Percentiles rank a stretch among this genome's conserved stretches.
These are phyloP conservation scores for Pyricularia sp. DNA, from an alignment of 2,329 filamentous ascomycete genomes.

Conservation along the genomic window DNA sequence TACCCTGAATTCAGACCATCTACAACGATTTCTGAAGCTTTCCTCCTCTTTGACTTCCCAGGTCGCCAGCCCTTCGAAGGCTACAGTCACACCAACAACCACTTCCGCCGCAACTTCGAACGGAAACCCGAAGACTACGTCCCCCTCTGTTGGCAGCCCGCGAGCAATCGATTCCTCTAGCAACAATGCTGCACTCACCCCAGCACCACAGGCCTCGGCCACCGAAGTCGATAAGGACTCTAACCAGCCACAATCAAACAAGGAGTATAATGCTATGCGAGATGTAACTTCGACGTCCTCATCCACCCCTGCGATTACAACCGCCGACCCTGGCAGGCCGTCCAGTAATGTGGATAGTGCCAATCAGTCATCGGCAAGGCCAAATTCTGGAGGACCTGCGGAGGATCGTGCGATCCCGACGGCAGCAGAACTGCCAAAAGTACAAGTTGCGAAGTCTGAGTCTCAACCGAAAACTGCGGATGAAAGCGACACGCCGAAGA, in stretches of 20 bases:
- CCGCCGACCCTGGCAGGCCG: neutral
- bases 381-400: neutral
- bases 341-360: neutral
- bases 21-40: neutral
- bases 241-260: neutral
- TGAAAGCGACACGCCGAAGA: neutral
- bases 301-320: neutral
- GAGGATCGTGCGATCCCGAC: neutral
- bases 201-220: neutral
- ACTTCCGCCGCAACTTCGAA: neutral
- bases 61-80: neutral
- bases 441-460: neutral
- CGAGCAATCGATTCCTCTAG: neutral
- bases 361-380: neutral
- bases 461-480: neutral
- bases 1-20: conserved; percentile 10
- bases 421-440: neutral
- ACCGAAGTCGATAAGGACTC: neutral
- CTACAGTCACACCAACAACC: neutral
- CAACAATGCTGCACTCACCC: neutral
- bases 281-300: neutral
- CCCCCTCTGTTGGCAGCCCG: neutral
- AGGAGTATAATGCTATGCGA: neutral
- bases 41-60: neutral
- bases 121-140: neutral